phyloP scores from a whole-genome alignment of 768 basidiomycete species.

The Mycena albidolilacea region DNA sequence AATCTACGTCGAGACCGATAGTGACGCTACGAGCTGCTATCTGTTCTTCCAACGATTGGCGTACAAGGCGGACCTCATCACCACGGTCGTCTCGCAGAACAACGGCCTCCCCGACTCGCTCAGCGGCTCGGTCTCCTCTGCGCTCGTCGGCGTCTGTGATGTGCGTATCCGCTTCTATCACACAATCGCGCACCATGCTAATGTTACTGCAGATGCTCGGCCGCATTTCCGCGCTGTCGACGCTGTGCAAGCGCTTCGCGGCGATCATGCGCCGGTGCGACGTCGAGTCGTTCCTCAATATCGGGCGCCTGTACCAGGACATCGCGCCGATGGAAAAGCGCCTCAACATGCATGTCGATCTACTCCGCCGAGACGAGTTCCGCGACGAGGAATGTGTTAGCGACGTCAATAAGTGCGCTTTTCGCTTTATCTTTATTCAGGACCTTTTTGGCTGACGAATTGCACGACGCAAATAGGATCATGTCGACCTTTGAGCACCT shows the following conservation, averaged over 20 bases:
- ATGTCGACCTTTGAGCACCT: constrained; percentile 95
- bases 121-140: constrained; percentile 85
- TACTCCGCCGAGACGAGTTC: constrained; percentile 90
- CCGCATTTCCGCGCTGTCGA: constrained; percentile 84
- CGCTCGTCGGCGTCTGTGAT: constrained; percentile 95
- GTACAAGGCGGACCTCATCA: constrained; percentile 90
- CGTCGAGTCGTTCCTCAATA: constrained; percentile 87
- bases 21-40: constrained; percentile 90
- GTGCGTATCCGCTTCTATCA: constrained; percentile 54
- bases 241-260: constrained; percentile 91
- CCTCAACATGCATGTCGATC: constrained; percentile 92
- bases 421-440: not conserved
- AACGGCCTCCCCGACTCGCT: constrained; percentile 91
- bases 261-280: constrained; percentile 86
- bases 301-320: constrained; percentile 88
- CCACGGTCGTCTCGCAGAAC: constrained; percentile 82
- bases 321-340: constrained; percentile 91
- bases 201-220: constrained; percentile 78
- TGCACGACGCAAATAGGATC: constrained; percentile 67
- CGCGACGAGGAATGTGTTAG: constrained; percentile 93
- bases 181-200: constrained; percentile 1
- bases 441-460: not conserved
- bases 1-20: constrained; percentile 90
- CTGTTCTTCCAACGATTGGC: constrained; percentile 94
- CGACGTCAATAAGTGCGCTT: constrained; percentile 86